phyloP scores from a whole-genome alignment of 805 yeast genomes.

The Schwanniomyces occidentalis region DNA sequence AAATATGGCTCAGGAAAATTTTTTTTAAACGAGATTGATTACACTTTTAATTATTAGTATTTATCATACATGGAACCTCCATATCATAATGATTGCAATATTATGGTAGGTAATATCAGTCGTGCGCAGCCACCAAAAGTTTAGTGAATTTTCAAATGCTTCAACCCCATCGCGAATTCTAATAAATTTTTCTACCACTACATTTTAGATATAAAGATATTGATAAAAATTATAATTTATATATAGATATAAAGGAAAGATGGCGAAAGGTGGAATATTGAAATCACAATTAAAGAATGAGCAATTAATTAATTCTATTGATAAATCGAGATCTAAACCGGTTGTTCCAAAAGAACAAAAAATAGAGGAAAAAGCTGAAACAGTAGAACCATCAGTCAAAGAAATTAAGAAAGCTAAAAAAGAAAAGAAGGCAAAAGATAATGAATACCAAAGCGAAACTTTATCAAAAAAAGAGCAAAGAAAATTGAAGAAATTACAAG shows the following conservation, averaged over 20 bases:
- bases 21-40: slow-evolving; percentile 48
- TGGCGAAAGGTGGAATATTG: slow-evolving; percentile 32
- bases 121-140: background rate
- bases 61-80: too few relatives aligned
- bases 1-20: slow-evolving; percentile 60
- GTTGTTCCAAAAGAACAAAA: slow-evolving; percentile 6
- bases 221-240: too few relatives aligned
- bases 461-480: slow-evolving; percentile 67
- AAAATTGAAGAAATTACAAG: slow-evolving; percentile 51
- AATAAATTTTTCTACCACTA: slow-evolving; percentile 7
- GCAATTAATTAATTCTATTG: slow-evolving; percentile 21
- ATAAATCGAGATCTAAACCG: slow-evolving; percentile 26
- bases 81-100: too few relatives aligned
- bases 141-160: background rate
- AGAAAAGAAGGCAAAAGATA: slow-evolving; percentile 15
- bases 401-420: slow-evolving; percentile 12
- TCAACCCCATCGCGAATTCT: slow-evolving; percentile 7
- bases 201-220: background rate
- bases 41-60: slow-evolving; percentile 10
- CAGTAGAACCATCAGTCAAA: slow-evolving; percentile 9
- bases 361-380: slow-evolving; percentile 12
- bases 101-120: too few relatives aligned
- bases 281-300: slow-evolving; percentile 34
- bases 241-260: slow-evolving; percentile 9
- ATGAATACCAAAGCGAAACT: slow-evolving; percentile 47